Conservation (phyloP, 2,329 filamentous ascomycete genomes). For the Colletotrichum costaricense region DNA sequence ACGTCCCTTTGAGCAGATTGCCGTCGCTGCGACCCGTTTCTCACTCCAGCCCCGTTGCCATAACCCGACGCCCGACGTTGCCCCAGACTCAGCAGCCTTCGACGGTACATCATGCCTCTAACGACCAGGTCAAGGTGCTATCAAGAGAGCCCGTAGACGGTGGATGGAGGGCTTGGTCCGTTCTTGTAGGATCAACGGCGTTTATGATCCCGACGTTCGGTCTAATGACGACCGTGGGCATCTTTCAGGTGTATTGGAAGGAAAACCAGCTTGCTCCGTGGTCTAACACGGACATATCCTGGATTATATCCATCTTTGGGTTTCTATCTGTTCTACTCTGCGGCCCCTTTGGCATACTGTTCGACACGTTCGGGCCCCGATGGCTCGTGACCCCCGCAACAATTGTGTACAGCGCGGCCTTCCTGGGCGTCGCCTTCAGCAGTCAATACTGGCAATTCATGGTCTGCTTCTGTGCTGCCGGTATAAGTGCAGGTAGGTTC, state of each 20-base stretch:
- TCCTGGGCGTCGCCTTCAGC: conserved; percentile 43
- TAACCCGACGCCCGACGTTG: conserved; percentile 36
- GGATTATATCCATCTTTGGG: conserved; percentile 44
- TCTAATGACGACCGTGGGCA: conserved; percentile 42
- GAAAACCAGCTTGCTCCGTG: conserved; percentile 37
- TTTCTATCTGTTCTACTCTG: conserved; percentile 42
- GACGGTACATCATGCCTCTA: not conserved
- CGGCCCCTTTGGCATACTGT: conserved; percentile 38
- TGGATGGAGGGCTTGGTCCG: conserved; percentile 25
- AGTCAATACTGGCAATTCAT: conserved; percentile 43
- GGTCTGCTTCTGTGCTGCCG: conserved; percentile 43
- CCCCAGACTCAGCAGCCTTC: not conserved
- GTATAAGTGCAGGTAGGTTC: conserved; percentile 40
- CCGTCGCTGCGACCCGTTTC: conserved; percentile 1
- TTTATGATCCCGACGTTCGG: conserved; percentile 40
- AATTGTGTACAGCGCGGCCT: conserved; percentile 39
- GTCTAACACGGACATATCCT: conserved; percentile 39
- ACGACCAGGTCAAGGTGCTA: conserved; percentile 40
- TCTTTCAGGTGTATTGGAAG: conserved; percentile 44
- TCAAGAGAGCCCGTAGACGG: conserved; percentile 27
- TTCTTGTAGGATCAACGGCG: conserved; percentile 23
- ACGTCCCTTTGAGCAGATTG: conserved; percentile 1
- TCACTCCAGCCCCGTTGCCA: conserved; percentile 38
- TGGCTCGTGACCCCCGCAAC: conserved; percentile 38
- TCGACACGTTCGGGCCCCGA: conserved; percentile 38